These are phyloP conservation scores for Brassica balearica DNA, from an alignment of 441 rosid genomes.

Conservation along the genomic window DNA sequence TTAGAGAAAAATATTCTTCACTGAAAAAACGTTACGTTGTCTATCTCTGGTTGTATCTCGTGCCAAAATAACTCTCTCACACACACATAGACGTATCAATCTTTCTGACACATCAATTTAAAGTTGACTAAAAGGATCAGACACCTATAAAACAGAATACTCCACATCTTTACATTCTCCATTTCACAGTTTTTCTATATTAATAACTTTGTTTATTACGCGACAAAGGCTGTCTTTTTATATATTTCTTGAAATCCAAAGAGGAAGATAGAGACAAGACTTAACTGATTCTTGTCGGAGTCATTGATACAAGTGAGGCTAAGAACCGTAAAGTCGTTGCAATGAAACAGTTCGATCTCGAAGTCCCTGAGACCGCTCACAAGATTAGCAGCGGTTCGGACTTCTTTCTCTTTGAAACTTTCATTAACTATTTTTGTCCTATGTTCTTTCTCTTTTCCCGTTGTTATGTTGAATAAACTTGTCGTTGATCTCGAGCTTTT, in stretches of 20 bases:
- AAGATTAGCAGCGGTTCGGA: constrained; percentile 80
- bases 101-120: constrained; percentile 20
- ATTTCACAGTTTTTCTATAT: constrained; percentile 20
- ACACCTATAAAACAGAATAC: constrained; percentile 17
- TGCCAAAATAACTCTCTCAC: background rate
- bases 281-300: constrained; percentile 28
- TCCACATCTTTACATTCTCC: constrained; percentile 11
- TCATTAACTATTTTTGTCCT: background rate
- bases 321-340: constrained; percentile 43
- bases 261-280: constrained; percentile 1
- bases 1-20: background rate
- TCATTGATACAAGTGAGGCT: constrained; percentile 39
- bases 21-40: background rate
- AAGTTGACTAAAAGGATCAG: constrained; percentile 26
- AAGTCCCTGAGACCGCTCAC: constrained; percentile 85
- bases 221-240: background rate
- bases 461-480: background rate
- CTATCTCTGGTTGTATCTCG: background rate
- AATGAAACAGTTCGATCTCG: constrained; percentile 46
- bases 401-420: background rate
- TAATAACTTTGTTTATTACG: background rate
- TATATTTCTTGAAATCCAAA: background rate
- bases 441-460: background rate
- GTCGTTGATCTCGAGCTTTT: constrained; percentile 21
- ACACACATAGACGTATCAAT: constrained; percentile 23